These are phyloP conservation scores for Eremomyces bilateralis DNA, from an alignment of 495 filamentous ascomycete genomes.

Conservation along the genomic window DNA sequence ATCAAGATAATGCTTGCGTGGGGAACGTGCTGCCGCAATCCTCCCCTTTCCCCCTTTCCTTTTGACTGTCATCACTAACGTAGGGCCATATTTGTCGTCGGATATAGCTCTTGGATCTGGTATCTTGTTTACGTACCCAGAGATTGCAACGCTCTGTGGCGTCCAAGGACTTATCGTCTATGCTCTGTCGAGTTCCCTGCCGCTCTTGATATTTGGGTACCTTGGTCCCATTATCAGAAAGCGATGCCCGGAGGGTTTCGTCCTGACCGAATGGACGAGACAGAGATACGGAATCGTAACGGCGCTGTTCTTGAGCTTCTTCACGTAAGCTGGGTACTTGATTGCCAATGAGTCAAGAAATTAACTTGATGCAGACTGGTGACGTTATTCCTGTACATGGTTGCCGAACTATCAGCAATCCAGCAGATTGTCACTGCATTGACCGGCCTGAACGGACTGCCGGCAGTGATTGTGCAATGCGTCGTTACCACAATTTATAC, in stretches of 20 bases:
- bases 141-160: slow-evolving; percentile 58
- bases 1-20: slow-evolving; percentile 94
- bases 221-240: slow-evolving; percentile 49
- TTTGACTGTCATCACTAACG: slow-evolving; percentile 12
- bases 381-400: slow-evolving; percentile 64
- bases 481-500: slow-evolving; percentile 56
- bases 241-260: slow-evolving; percentile 56
- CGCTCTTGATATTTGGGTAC: slow-evolving; percentile 42
- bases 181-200: slow-evolving; percentile 41
- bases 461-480: slow-evolving; percentile 50
- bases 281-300: slow-evolving; percentile 45
- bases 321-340: slow-evolving; percentile 24
- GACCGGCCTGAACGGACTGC: slow-evolving; percentile 50
- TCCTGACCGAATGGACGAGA: slow-evolving; percentile 59
- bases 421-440: slow-evolving; percentile 50
- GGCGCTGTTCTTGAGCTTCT: slow-evolving; percentile 43
- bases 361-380: slow-evolving; percentile 23
- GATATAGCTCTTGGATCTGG: slow-evolving; percentile 48
- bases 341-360: neutral
- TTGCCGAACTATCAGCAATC: slow-evolving; percentile 50
- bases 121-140: slow-evolving; percentile 55
- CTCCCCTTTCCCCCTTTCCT: slow-evolving; percentile 13
- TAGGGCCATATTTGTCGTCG: slow-evolving; percentile 14
- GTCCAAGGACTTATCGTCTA: slow-evolving; percentile 55
- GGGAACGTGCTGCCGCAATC: slow-evolving; percentile 72